Conservation (phyloP, 78 protist species). For the Speleostelium caveatum region DNA sequence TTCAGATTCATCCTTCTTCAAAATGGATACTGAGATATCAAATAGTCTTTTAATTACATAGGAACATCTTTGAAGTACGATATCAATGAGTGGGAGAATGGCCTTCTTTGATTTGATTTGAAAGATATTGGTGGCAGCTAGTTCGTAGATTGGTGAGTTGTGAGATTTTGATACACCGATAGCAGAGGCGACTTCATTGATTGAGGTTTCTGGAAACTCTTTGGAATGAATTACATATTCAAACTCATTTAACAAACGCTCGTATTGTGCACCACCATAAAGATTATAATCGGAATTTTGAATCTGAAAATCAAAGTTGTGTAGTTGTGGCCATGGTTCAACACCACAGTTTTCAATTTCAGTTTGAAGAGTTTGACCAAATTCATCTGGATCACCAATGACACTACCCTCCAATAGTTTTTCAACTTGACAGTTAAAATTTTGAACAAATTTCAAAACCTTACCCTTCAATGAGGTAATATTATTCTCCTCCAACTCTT, state of each 20-base stretch:
- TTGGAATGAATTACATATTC: slow-evolving; percentile 84
- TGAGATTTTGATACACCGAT: slow-evolving; percentile 82
- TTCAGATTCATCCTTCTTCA: slow-evolving; percentile 50
- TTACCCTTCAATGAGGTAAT: slow-evolving; percentile 18
- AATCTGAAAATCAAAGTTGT: slow-evolving; percentile 71
- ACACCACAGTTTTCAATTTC: slow-evolving; percentile 57
- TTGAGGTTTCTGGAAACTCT: slow-evolving; percentile 87
- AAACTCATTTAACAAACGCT: slow-evolving; percentile 82
- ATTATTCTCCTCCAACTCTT: slow-evolving; percentile 73
- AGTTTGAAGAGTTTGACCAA: slow-evolving; percentile 78
- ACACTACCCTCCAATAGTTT: slow-evolving; percentile 75
- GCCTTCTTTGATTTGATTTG: slow-evolving; percentile 79
- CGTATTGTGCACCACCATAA: slow-evolving; percentile 89
- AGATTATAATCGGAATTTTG: slow-evolving; percentile 62
- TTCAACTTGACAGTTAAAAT: slow-evolving; percentile 70
- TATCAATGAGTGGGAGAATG: slow-evolving; percentile 72
- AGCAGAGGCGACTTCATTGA: slow-evolving; percentile 87
- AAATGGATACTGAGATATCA: slow-evolving; percentile 51
- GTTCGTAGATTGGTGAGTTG: slow-evolving; percentile 82
- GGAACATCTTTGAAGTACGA: slow-evolving; percentile 41
- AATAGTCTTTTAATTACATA: slow-evolving; percentile 78
- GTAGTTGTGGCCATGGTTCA: slow-evolving; percentile 77
- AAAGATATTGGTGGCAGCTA: slow-evolving; percentile 79
- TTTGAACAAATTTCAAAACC: slow-evolving; percentile 44
- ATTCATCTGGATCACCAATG: slow-evolving; percentile 79